A percentile compares a stretch with the other conserved stretches of the same genome.
Conservation (phyloP, 768 basidiomycete species). For the Suillus ampliporus region DNA sequence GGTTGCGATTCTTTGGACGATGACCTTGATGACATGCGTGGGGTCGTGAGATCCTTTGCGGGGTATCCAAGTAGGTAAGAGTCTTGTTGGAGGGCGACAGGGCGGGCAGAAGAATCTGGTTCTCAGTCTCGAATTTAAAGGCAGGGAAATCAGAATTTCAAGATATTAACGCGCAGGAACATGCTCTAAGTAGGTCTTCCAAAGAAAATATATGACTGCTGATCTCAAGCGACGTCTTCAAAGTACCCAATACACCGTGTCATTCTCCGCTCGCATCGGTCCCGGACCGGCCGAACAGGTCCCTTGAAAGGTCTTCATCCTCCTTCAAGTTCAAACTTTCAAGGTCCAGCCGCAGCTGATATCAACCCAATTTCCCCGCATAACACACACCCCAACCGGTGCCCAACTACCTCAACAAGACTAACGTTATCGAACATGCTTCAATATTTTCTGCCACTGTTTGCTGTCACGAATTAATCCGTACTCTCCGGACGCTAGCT, state of each 20-base stretch:
- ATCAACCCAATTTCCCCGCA: background rate
- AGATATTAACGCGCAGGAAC: constrained; percentile 20
- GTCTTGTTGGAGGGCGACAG: constrained; percentile 8
- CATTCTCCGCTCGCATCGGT: constrained; percentile 39
- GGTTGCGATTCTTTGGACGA: constrained; percentile 59
- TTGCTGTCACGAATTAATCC: background rate
- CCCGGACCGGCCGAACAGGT: constrained; percentile 23
- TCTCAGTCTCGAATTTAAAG: constrained; percentile 10
- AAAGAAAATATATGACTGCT: constrained; percentile 30
- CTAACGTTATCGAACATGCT: background rate
- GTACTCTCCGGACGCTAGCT: constrained; percentile 15
- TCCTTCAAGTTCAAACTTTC: background rate
- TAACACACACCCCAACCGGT: background rate
- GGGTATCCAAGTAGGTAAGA: constrained; percentile 14
- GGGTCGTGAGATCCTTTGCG: constrained; percentile 6
- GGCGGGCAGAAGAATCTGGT: constrained; percentile 8
- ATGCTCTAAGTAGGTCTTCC: constrained; percentile 13
- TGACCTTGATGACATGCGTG: constrained; percentile 46
- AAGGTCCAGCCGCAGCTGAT: no score
- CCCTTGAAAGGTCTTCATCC: constrained; percentile 23
- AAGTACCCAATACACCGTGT: constrained; percentile 20
- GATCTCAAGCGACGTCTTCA: constrained; percentile 25
- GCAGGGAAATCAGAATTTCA: constrained; percentile 3
- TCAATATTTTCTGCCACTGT: background rate
- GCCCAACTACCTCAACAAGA: no score